Evolutionary conservation across 1,284 basidiomycete species (phyloP).

Genomic region (Sparassis latifolia): DNA sequence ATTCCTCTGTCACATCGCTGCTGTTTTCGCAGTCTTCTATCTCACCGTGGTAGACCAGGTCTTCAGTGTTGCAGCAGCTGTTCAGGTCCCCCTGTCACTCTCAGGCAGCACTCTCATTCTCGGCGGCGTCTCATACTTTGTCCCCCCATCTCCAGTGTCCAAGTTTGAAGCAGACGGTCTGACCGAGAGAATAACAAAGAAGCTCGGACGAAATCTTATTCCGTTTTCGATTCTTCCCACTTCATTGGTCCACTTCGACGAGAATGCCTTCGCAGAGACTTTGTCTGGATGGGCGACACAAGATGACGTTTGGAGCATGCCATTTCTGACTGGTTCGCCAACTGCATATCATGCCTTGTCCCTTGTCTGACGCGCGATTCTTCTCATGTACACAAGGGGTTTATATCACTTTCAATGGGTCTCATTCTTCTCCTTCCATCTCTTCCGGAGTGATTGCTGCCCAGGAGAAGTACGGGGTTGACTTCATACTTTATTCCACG

Average conservation of each 20-base stretch:
- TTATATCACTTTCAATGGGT: slow-evolving; percentile 18
- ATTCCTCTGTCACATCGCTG: no score
- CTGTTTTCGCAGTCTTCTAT: no score
- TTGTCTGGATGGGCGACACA: slow-evolving; percentile 10
- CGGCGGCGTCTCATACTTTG: slow-evolving; percentile 20
- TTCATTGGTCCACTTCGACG: slow-evolving; percentile 11
- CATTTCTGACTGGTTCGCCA: slow-evolving; percentile 20
- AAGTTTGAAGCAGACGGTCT: slow-evolving; percentile 7
- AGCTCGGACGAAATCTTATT: slow-evolving; percentile 8
- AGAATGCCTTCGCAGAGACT: slow-evolving; percentile 13
- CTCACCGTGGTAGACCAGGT: no score
- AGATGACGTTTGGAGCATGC: slow-evolving; percentile 25
- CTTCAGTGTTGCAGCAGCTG: background rate
- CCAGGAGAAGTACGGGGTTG: slow-evolving; percentile 10
- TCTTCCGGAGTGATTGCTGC: slow-evolving; percentile 5
- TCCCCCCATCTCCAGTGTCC: slow-evolving; percentile 20
- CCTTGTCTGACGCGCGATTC: background rate
- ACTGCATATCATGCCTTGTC: background rate
- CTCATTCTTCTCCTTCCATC: slow-evolving; percentile 4
- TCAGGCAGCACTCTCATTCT: slow-evolving; percentile 19
- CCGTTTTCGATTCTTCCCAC: slow-evolving; percentile 24
- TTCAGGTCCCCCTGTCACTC: slow-evolving; percentile 7
- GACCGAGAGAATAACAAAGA: slow-evolving; percentile 1
- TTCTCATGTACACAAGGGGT: slow-evolving; percentile 10
- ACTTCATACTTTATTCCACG: slow-evolving; percentile 16